Base-by-base conservation (phyloP, 768 basidiomycete species). In the Saitozyma podzolica region DNA sequence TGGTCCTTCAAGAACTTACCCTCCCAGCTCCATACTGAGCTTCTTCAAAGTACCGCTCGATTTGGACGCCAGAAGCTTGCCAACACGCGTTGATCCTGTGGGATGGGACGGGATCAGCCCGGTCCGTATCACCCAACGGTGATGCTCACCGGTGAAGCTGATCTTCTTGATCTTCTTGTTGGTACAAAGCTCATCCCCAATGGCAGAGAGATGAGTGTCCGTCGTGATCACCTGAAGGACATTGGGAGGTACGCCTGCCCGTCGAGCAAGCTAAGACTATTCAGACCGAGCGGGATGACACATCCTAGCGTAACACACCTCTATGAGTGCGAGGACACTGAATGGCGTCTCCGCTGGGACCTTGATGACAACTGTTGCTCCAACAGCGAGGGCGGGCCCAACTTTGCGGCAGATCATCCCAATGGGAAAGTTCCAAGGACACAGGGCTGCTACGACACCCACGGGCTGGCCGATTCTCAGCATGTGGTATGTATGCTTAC, bases 261-360 rank as follows among this genome's bases (percentile, higher is more conserved):
- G 88, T 50, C 83, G 83, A 1, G 87, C 86, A 40, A 98, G 85
- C 90, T 94, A 52, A 42, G 58, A 56, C 14, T 50, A 59, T 56
- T 41, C 54, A 58, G 29, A 54, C 13, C 17, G 7, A 54, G n/a
- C 29, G 19, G 16, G 13, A 41, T 41, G 13, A 17, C 41, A 19
- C 17, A 6, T 6, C 37, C 19, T 14, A 7, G 14, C 6, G 10
- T 0, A 47, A 58, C 78, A 50, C 72, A 90, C 91, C 83, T 96
- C 94, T 16, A 87, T 88, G 19, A 97, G 83, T 5, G 95, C 96
- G 10, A 98, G 85, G 9, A 88, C 86, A 40, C 91, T 92, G 81
- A 91, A 96, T 1, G 96, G 96, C 0, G 96, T 92, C 80, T 99
- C 96, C 0, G 92, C 86, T 0, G 96, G 88, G 1, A 94, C 94